Evolutionary conservation across 495 filamentous ascomycete genomes (phyloP), one percentile per base, ranked within the genome.

Genomic region (Stereocaulon alpinum): DNA sequence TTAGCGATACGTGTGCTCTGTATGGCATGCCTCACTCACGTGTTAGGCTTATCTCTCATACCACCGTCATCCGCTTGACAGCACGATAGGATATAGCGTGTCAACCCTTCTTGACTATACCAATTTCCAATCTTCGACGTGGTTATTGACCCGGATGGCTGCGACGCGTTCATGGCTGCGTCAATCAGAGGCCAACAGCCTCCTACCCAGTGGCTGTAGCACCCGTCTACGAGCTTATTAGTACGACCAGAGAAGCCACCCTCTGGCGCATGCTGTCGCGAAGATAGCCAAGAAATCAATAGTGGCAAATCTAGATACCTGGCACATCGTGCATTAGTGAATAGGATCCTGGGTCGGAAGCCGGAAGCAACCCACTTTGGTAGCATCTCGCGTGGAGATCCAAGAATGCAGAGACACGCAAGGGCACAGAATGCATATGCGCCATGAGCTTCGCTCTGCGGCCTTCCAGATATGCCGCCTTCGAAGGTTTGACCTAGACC

Each of bases 201-300:
- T 6, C 94, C 93, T 11, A 96, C 87, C 93, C 93, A 98, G 66
- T 95, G 91, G 71, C 87, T 92, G 72, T 98, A 97, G 70, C 93
- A 98, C 51, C 92, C 93, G 71, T 98, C 93, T 24, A 97, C 91
- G 9, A 98, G 78, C 72, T 98, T 98, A 73, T 97, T 96, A n/a
- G 93, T 95, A 63, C 93, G 82, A 59, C 93, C 93, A 17, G 87
- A 82, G 65, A 92, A 87, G 14, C 93, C 93, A 43, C 91, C 94
- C 71, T 97, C 93, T 4, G 93, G 94, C 10, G 81, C 83, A 73
- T 92, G 87, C 69, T 98, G 93, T 57, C 91, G 83, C 40, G 87
- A 81, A 40, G 88, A 90, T 22, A 97, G 79, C 90, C 93, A 97
- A 45, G 85, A 82, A 22, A 94, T 76, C 18, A 97, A 77, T 32